A percentile compares a stretch with the other conserved stretches of the same genome.
Evolutionary conservation across 83 land plant genomes (phyloP).

Genomic region (Thuja plicata): DNA sequence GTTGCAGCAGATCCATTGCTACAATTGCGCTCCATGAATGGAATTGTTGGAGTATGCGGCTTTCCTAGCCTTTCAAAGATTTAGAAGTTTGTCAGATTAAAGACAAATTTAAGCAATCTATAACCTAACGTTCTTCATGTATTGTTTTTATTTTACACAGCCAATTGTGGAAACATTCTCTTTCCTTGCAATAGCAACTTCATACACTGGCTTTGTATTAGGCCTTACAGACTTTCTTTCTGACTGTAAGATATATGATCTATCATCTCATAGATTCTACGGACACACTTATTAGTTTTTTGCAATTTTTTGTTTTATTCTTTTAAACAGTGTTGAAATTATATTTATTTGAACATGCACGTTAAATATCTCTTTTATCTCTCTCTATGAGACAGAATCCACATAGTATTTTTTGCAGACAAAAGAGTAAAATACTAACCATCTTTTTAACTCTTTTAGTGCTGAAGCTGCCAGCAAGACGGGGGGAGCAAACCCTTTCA

Average conservation of each 20-base stretch:
- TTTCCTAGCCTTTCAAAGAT: not conserved
- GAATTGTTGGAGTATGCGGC: constrained; percentile 79
- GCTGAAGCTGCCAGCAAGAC: constrained; percentile 81
- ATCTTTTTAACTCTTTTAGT: constrained; percentile 39
- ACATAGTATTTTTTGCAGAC: not conserved
- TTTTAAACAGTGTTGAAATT: not conserved
- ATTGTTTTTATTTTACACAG: constrained; percentile 38
- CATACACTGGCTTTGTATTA: constrained; percentile 92
- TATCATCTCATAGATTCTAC: constrained; percentile 15
- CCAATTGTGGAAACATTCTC: constrained; percentile 86
- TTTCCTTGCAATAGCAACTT: constrained; percentile 87
- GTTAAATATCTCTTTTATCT: not conserved
- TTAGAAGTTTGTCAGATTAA: not conserved
- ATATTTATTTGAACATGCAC: not conserved
- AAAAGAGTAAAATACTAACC: not conserved
- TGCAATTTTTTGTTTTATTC: not conserved
- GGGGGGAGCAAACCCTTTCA: constrained; percentile 63
- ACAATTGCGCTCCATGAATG: constrained; percentile 66
- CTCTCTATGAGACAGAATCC: not conserved
- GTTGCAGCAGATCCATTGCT: constrained; percentile 64
- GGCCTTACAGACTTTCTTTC: constrained; percentile 92
- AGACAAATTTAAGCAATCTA: constrained; percentile 1
- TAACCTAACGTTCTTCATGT: not conserved
- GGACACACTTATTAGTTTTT: not conserved
- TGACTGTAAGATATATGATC: constrained; percentile 72